Percentiles rank a stretch among this genome's conserved stretches.
Evolutionary conservation across 805 yeast species (phyloP).

Genomic region (Lipomyces starkeyi): DNA sequence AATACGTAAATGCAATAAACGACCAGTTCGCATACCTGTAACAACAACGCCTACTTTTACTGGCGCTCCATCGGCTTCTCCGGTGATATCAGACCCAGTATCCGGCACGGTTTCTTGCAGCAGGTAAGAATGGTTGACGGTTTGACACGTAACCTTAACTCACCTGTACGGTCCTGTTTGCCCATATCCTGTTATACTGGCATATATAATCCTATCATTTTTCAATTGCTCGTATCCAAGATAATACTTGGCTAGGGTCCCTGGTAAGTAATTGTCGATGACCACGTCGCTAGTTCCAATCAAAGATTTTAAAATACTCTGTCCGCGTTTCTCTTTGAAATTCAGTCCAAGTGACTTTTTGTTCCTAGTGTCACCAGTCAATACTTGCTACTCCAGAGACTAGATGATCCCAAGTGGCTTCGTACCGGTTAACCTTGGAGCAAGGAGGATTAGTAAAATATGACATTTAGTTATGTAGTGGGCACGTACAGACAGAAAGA

Average conservation of each 20-base stretch:
- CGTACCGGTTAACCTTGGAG: conserved; percentile 28
- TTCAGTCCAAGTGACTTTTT: conserved; percentile 49
- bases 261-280: conserved; percentile 51
- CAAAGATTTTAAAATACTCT: conserved; percentile 43
- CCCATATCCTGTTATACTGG: conserved; percentile 52
- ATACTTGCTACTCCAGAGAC: background rate
- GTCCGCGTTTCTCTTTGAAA: conserved; percentile 47
- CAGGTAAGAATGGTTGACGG: conserved; percentile 50
- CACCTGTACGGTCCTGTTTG: conserved; percentile 50
- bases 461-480: background rate
- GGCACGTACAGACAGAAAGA: conserved; percentile 46
- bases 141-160: conserved; percentile 39
- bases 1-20: too few species aligned
- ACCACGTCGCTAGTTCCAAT: conserved; percentile 47
- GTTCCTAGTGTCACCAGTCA: conserved; percentile 43
- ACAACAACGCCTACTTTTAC: conserved; percentile 54
- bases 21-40: conserved; percentile 35
- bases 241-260: conserved; percentile 47
- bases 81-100: conserved; percentile 53
- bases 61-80: conserved; percentile 50
- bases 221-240: conserved; percentile 45
- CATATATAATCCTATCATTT: conserved; percentile 45
- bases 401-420: background rate
- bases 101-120: conserved; percentile 46
- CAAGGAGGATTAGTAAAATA: background rate